A percentile compares a stretch with the other conserved stretches of the same genome.
These are phyloP conservation scores for Populus ilicifolia DNA, from an alignment of 345 rosid species.

Conservation along the genomic window DNA sequence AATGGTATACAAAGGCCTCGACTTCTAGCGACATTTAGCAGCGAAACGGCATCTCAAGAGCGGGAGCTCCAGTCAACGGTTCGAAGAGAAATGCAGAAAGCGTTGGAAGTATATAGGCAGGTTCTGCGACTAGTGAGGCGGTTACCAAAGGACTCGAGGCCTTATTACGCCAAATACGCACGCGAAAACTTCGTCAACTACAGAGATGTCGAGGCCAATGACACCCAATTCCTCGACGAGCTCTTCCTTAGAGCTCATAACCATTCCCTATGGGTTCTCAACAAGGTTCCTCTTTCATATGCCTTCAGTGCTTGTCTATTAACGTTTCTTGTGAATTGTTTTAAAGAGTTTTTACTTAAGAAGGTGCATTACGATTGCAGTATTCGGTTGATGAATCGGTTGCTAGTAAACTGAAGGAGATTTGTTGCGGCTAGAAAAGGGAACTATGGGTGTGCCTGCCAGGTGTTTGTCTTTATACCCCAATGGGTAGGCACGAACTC, in stretches of 20 bases:
- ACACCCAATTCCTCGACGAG: conserved; percentile 59
- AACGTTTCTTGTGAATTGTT: neutral
- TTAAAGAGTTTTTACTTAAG: neutral
- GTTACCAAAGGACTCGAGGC: conserved; percentile 70
- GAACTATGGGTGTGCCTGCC: conserved; percentile 9
- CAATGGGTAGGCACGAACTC: neutral
- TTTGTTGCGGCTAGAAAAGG: conserved; percentile 35
- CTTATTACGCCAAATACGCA: conserved; percentile 83
- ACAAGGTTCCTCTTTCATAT: conserved; percentile 44
- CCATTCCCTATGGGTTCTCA: conserved; percentile 93
- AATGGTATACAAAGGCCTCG: neutral
- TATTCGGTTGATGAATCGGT: conserved; percentile 78
- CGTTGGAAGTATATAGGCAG: conserved; percentile 69
- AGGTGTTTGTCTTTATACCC: conserved; percentile 49
- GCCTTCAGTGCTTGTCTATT: neutral
- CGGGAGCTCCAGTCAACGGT: neutral
- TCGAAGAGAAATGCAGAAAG: conserved; percentile 54
- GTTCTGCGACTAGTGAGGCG: conserved; percentile 70
- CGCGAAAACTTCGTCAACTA: conserved; percentile 90
- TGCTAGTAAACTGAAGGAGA: conserved; percentile 49
- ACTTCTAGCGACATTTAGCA: neutral
- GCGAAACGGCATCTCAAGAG: neutral
- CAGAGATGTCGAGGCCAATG: conserved; percentile 60
- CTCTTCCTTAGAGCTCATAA: conserved; percentile 75
- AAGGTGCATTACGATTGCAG: conserved; percentile 31